A percentile compares a stretch with the other conserved stretches of the same genome.
These are phyloP conservation scores for Leccinum broughii DNA, from an alignment of 768 basidiomycete genomes.

Conservation along the genomic window DNA sequence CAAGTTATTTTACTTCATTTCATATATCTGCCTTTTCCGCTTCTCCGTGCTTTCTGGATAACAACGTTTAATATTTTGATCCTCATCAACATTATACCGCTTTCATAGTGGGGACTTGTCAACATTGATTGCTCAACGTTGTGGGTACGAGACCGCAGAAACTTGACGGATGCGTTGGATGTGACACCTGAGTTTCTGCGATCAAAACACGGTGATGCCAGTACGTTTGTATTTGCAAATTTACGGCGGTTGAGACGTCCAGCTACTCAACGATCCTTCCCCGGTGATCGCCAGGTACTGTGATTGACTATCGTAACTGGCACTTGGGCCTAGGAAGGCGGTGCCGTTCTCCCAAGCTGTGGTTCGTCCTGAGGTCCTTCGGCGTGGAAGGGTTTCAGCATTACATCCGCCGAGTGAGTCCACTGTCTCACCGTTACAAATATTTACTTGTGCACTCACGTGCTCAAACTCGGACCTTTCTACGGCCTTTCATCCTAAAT, in stretches of 20 bases:
- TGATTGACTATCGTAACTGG: slow-evolving; percentile 89
- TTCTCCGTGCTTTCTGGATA: background rate
- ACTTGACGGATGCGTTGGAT: slow-evolving; percentile 79
- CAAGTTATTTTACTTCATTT: slow-evolving; percentile 14
- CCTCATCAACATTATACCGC: background rate
- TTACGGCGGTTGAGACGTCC: background rate
- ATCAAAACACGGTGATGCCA: slow-evolving; percentile 75
- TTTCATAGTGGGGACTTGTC: slow-evolving; percentile 79
- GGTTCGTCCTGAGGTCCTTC: slow-evolving; percentile 87
- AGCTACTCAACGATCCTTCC: background rate
- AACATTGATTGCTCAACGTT: slow-evolving; percentile 83
- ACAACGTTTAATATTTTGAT: background rate
- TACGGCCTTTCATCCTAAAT: background rate
- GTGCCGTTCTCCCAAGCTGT: slow-evolving; percentile 88
- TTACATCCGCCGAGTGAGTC: slow-evolving; percentile 55
- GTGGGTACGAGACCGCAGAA: slow-evolving; percentile 75
- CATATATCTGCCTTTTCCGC: background rate
- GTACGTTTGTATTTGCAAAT: slow-evolving; percentile 33
- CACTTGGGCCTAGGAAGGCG: slow-evolving; percentile 81
- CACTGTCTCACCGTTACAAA: background rate
- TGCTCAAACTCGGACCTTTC: background rate
- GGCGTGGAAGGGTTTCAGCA: slow-evolving; percentile 78
- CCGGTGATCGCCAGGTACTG: slow-evolving; percentile 49
- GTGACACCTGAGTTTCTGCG: slow-evolving; percentile 84
- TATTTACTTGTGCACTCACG: background rate